Conservation (phyloP, 2,329 filamentous ascomycete genomes). For the Phyllosticta citribraziliensis region DNA sequence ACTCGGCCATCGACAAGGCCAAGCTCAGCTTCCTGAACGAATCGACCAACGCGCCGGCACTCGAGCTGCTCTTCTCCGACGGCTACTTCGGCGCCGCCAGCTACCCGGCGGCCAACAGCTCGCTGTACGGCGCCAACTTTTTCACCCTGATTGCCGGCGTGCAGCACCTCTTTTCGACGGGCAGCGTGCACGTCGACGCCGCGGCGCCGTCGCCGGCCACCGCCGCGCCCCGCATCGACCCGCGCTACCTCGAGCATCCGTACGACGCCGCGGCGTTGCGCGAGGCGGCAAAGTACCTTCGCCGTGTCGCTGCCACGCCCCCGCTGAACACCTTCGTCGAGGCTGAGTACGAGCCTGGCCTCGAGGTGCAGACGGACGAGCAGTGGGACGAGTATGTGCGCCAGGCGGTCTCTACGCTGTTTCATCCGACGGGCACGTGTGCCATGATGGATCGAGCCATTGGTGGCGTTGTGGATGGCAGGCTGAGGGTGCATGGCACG, state of each 20-base stretch:
- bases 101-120: constrained; percentile 15
- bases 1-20: constrained; percentile 14
- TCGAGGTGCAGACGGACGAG: constrained; percentile 8
- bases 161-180: constrained; percentile 23
- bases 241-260: constrained; percentile 20
- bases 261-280: constrained; percentile 19
- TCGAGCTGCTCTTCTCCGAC: constrained; percentile 38
- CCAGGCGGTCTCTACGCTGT: constrained; percentile 18
- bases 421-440: constrained; percentile 28
- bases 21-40: constrained; percentile 27
- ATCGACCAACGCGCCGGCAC: constrained; percentile 26
- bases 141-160: constrained; percentile 27
- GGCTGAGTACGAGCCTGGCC: constrained; percentile 1
- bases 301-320: constrained; percentile 11
- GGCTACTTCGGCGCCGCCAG: constrained; percentile 35
- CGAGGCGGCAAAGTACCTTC: constrained; percentile 10
- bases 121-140: constrained; percentile 16
- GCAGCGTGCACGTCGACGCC: constrained; percentile 17
- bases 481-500: constrained; percentile 17
- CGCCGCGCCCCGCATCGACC: constrained; percentile 20
- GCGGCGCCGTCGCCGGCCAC: neutral
- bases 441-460: constrained; percentile 19
- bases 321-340: constrained; percentile 10
- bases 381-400: constrained; percentile 12
- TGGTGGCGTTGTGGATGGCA: constrained; percentile 18